phyloP scores from a whole-genome alignment of 2,329 filamentous ascomycete genomes.

The Epichloe typhina region DNA sequence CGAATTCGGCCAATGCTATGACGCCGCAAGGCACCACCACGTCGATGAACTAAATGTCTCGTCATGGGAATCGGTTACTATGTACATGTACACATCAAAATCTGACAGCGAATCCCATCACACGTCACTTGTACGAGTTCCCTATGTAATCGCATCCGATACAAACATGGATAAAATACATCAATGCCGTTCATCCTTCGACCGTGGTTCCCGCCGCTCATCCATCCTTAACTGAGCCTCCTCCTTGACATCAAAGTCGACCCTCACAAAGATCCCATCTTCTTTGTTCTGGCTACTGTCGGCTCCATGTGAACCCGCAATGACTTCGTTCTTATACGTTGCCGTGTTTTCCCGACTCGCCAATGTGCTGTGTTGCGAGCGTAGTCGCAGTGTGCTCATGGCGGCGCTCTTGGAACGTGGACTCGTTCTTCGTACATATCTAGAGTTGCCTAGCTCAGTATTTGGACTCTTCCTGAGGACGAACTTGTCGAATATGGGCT shows the following conservation, averaged over 20 bases:
- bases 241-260: slow-evolving; percentile 24
- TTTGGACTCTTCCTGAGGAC: slow-evolving; percentile 15
- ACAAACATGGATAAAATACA: too few relatives aligned
- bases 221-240: slow-evolving; percentile 7
- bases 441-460: slow-evolving; percentile 11
- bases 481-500: slow-evolving; percentile 29
- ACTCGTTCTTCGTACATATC: slow-evolving; percentile 10
- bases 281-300: slow-evolving; percentile 14
- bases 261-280: slow-evolving; percentile 18
- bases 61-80: too few relatives aligned
- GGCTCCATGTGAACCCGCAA: slow-evolving; percentile 11
- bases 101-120: too few relatives aligned
- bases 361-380: slow-evolving; percentile 17
- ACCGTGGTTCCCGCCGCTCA: not conserved
- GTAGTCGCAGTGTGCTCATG: slow-evolving; percentile 17
- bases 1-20: too few relatives aligned
- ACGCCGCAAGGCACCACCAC: too few relatives aligned
- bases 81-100: too few relatives aligned
- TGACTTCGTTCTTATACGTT: slow-evolving; percentile 12
- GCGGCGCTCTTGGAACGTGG: slow-evolving; percentile 15
- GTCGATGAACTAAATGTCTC: too few relatives aligned
- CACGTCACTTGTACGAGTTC: too few relatives aligned
- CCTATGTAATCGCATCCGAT: too few relatives aligned
- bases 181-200: too few relatives aligned
- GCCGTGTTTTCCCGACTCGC: slow-evolving; percentile 14